Base-by-base conservation (phyloP, 768 basidiomycete species). In the Porpolomopsis calyptriformis region DNA sequence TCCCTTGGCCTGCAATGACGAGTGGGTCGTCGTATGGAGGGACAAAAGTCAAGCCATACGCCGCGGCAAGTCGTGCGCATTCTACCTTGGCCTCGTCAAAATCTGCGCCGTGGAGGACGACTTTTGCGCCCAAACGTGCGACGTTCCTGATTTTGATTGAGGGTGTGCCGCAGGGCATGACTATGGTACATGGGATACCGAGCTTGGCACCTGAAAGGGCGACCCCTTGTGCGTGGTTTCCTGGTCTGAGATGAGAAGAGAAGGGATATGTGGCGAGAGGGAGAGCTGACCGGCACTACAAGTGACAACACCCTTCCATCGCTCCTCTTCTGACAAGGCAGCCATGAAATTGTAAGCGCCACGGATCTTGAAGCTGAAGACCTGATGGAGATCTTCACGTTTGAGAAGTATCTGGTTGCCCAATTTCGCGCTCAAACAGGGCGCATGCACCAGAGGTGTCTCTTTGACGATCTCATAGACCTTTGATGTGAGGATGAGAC, bases 291-390 rank as follows among this genome's bases (percentile, higher is more conserved):
- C 94, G 49, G 96, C 96, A 61, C 90, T 94, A 60, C 96, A 99
- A 39, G 96, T 97, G 45, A 98, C 72, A 54, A 99, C 96, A 48
- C 96, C 96, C 64, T 92, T 92, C 88, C 92, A 93, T 48, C 90
- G 73, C 59, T 98, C 94, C 46, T 92, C 89, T 25, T 85, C 82
- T 6, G 71, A 70, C 27, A 99, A 69, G 62, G 76, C 76, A 18
- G 89, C 89, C 94, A 99, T 99, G 57, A 96, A 88, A 63, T 99
- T 99, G 69, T 96, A 99, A 25, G 96, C 96, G 19, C 96, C 96
- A 4, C 96, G 74, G 39, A 98, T 92, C 61, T 99, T 99, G 80
- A 99, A 99, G 61, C 89, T 93, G 63, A 99, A 99, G 16, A 99
- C 96, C 57, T 90, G 84, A 38, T 98, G 94, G 2, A 96, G 73